phyloP scores from a whole-genome alignment of 2,329 filamentous ascomycete genomes.

The Colletotrichum navitas region DNA sequence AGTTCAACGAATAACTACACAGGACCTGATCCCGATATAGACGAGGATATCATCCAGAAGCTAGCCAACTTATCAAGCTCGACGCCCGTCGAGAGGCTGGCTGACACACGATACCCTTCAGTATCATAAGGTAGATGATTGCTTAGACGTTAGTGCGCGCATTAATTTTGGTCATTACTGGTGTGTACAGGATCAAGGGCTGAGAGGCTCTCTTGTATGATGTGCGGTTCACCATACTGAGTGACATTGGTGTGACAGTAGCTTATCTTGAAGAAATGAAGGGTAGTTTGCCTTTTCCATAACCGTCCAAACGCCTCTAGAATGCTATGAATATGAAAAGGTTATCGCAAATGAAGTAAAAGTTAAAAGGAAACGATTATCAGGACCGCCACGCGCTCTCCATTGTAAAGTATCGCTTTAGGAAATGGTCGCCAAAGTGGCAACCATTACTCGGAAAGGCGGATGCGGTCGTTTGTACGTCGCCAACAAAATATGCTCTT shows the following conservation, averaged over 20 bases:
- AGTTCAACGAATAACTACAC: conserved; percentile 34
- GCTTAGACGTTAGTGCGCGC: background rate
- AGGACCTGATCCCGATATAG: conserved; percentile 22
- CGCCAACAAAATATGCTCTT: conserved; percentile 12
- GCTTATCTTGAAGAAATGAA: no score
- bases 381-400: background rate
- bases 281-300: no score
- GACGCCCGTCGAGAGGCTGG: background rate
- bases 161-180: background rate
- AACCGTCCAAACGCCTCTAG: no score
- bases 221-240: no score
- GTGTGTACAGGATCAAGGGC: no score
- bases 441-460: conserved; percentile 24
- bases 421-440: background rate
- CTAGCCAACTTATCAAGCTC: conserved; percentile 21
- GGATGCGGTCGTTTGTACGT: conserved; percentile 13
- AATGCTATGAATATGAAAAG: no score
- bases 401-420: background rate
- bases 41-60: conserved; percentile 28
- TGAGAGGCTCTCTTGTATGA: background rate
- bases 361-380: background rate
- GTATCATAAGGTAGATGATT: conserved; percentile 24
- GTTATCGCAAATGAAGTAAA: no score
- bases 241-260: background rate
- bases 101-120: conserved; percentile 18